Percentiles rank a stretch among this genome's conserved stretches.
phyloP scores from a whole-genome alignment of 306 rosid species.

The Myrica gale region DNA sequence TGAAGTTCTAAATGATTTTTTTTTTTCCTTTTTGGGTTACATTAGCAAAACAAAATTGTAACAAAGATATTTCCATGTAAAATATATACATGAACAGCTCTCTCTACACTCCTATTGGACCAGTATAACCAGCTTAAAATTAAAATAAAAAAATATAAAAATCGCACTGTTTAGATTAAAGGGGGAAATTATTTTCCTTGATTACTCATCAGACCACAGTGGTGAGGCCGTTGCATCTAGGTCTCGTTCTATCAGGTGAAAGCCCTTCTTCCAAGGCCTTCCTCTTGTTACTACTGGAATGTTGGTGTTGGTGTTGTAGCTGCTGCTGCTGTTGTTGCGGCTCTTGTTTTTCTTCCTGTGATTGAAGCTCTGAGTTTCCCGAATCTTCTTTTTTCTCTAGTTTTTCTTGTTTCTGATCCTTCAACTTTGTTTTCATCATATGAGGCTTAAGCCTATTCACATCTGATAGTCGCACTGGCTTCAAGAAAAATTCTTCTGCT shows the following conservation, averaged over 20 bases:
- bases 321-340: constrained; percentile 22
- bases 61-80: constrained; percentile 51
- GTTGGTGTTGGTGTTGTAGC: constrained; percentile 32
- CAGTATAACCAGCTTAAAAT: constrained; percentile 47
- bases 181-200: constrained; percentile 21
- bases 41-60: constrained; percentile 57
- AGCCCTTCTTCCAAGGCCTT: constrained; percentile 72
- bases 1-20: background rate
- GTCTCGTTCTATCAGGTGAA: constrained; percentile 84
- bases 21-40: constrained; percentile 14
- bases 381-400: constrained; percentile 32
- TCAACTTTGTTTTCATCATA: constrained; percentile 63
- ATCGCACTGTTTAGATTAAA: constrained; percentile 39
- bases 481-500: constrained; percentile 91
- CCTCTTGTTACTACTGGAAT: constrained; percentile 63
- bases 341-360: constrained; percentile 20
- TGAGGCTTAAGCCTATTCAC: constrained; percentile 67
- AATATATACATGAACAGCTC: constrained; percentile 57
- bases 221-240: constrained; percentile 73
- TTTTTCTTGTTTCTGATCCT: constrained; percentile 39
- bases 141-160: constrained; percentile 16
- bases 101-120: constrained; percentile 51
- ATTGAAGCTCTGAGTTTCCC: constrained; percentile 26
- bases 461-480: constrained; percentile 80
- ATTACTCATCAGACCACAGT: constrained; percentile 51